Conservation (phyloP, 768 basidiomycete genomes). For the Boletus edulis region DNA sequence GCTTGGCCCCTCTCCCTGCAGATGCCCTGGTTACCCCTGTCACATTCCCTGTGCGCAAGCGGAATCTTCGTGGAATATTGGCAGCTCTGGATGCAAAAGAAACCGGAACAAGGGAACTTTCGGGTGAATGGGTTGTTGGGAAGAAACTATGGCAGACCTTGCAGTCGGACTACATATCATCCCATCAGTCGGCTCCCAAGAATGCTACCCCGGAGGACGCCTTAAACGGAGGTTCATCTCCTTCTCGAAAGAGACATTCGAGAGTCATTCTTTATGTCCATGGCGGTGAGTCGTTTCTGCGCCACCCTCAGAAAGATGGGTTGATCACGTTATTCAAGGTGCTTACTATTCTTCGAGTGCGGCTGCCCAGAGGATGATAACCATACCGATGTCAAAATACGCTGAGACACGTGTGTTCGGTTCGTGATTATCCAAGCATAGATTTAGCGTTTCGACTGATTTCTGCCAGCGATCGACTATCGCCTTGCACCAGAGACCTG, state of each 20-base stretch:
- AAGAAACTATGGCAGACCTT: conserved; percentile 85
- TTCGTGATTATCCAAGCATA: conserved; percentile 29
- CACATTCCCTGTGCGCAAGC: conserved; percentile 76
- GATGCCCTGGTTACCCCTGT: conserved; percentile 96
- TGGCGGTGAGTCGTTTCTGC: conserved; percentile 57
- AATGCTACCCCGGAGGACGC: conserved; percentile 15
- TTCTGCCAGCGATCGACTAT: conserved; percentile 76
- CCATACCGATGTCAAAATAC: conserved; percentile 87
- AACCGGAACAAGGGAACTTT: conserved; percentile 74
- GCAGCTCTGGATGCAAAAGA: conserved; percentile 71
- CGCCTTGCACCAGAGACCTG: conserved; percentile 93
- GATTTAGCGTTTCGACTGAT: neutral
- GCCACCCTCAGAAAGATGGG: neutral
- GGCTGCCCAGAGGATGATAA: conserved; percentile 85
- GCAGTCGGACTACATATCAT: conserved; percentile 75
- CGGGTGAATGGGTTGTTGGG: conserved; percentile 97
- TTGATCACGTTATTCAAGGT: conserved; percentile 41
- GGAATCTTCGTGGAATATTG: conserved; percentile 78
- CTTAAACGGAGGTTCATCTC: conserved; percentile 11
- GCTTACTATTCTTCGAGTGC: conserved; percentile 94
- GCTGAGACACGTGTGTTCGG: conserved; percentile 88
- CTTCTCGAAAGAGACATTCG: conserved; percentile 50
- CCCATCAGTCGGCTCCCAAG: conserved; percentile 28
- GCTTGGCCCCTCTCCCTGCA: conserved; percentile 81
- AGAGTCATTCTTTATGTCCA: conserved; percentile 92